These are phyloP conservation scores for Hemileia vastatrix DNA, from an alignment of 1,284 basidiomycete species.

Conservation along the genomic window DNA sequence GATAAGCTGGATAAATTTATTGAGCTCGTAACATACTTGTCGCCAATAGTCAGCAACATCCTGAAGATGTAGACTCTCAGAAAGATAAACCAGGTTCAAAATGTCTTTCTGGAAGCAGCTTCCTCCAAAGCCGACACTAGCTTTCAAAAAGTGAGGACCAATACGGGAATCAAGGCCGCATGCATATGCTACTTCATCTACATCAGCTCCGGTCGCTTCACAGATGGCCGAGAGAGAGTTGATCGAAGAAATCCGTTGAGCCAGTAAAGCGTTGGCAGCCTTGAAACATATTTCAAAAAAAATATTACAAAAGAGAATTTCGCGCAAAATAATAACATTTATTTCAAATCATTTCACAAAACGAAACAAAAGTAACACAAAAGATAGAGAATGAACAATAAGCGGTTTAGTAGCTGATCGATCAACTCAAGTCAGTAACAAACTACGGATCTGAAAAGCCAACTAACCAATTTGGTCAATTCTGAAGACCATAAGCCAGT, in stretches of 20 bases:
- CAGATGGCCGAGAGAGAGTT: slow-evolving; percentile 98
- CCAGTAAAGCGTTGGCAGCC: slow-evolving; percentile 97
- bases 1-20: background rate
- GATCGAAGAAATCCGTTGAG: slow-evolving; percentile 87
- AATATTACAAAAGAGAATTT: no score
- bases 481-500: slow-evolving; percentile 99
- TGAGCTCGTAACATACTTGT: slow-evolving; percentile 35
- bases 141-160: slow-evolving; percentile 90
- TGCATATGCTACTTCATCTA: slow-evolving; percentile 92
- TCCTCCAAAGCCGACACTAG: slow-evolving; percentile 91
- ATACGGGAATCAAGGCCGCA: slow-evolving; percentile 87
- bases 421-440: no score
- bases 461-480: slow-evolving; percentile 69
- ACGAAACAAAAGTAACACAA: no score
- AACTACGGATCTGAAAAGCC: no score
- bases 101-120: slow-evolving; percentile 99
- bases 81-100: slow-evolving; percentile 93
- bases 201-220: slow-evolving; percentile 98
- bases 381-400: no score
- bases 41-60: slow-evolving; percentile 97
- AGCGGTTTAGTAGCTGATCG: no score
- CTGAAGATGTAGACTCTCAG: slow-evolving; percentile 83
- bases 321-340: no score
- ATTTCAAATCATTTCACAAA: no score
- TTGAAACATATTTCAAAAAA: slow-evolving; percentile 5